phyloP scores from a whole-genome alignment of 108 stramenopile species.

The Pelagomonas calceolata region DNA sequence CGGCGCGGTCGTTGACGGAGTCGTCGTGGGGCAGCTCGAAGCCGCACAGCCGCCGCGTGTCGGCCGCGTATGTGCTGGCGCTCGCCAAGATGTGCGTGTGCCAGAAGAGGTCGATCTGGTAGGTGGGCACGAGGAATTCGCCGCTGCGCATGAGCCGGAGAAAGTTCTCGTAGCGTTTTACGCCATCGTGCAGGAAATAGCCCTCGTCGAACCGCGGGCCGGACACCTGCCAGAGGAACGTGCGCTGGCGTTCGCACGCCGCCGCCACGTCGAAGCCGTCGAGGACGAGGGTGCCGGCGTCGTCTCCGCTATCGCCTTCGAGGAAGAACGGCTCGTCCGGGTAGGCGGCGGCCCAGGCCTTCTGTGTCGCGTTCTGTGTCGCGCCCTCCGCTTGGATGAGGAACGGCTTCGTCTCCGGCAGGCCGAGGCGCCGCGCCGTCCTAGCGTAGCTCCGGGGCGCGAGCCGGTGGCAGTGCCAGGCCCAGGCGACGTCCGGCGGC shows the following conservation, averaged over 20 bases:
- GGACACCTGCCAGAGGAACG: constrained; percentile 44
- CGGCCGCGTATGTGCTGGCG: constrained; percentile 25
- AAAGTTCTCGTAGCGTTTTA: constrained; percentile 28
- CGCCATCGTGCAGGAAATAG: constrained; percentile 31
- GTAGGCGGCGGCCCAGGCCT: not conserved
- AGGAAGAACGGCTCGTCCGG: constrained; percentile 11
- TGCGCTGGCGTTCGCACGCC: constrained; percentile 30
- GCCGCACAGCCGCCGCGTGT: constrained; percentile 32
- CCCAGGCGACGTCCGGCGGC: constrained; percentile 47
- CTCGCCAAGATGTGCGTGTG: constrained; percentile 42
- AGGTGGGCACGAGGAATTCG: constrained; percentile 39
- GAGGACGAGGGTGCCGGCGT: constrained; percentile 2
- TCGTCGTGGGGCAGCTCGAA: constrained; percentile 43
- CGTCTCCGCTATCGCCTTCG: not conserved
- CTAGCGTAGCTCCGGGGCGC: constrained; percentile 30
- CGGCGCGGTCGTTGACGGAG: constrained; percentile 40
- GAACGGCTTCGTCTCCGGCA: not conserved
- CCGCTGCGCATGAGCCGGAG: constrained; percentile 16
- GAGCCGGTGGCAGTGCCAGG: constrained; percentile 56
- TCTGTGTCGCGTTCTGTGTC: not conserved
- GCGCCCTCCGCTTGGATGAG: not conserved
- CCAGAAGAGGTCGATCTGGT: constrained; percentile 54
- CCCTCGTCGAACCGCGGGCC: constrained; percentile 18
- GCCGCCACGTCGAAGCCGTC: constrained; percentile 29
- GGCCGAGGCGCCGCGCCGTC: constrained; percentile 13